Conservation (phyloP, 495 filamentous ascomycete species). For the Saxispiralis lemnorum region DNA sequence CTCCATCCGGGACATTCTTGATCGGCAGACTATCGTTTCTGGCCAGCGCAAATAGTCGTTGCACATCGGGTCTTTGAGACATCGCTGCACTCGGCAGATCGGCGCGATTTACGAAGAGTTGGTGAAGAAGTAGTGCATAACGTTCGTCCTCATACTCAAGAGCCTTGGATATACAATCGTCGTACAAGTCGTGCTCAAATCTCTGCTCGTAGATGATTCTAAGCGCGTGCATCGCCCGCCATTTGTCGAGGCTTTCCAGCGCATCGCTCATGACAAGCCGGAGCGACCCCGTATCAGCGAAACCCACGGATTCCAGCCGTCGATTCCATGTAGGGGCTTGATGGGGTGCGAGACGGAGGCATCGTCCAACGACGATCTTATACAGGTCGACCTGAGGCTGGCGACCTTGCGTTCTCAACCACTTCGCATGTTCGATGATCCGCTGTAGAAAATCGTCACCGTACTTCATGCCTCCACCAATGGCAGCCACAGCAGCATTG, state of each 20-base stretch:
- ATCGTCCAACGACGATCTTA: slow-evolving; percentile 17
- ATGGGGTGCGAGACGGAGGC: neutral
- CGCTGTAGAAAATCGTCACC: slow-evolving; percentile 23
- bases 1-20: neutral
- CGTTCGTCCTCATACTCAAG: slow-evolving; percentile 30
- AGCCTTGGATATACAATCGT: slow-evolving; percentile 39
- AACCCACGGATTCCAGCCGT: slow-evolving; percentile 5
- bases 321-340: slow-evolving; percentile 15
- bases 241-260: slow-evolving; percentile 24
- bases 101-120: slow-evolving; percentile 27
- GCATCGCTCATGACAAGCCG: slow-evolving; percentile 18
- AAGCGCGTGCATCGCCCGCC: slow-evolving; percentile 27
- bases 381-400: slow-evolving; percentile 5
- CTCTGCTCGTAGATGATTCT: slow-evolving; percentile 28
- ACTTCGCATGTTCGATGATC: neutral
- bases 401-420: neutral
- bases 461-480: neutral
- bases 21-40: slow-evolving; percentile 1
- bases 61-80: slow-evolving; percentile 1
- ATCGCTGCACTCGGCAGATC: slow-evolving; percentile 31
- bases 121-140: slow-evolving; percentile 44
- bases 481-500: slow-evolving; percentile 25
- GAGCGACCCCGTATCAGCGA: slow-evolving; percentile 9
- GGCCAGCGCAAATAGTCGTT: slow-evolving; percentile 5
- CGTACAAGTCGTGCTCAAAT: slow-evolving; percentile 40